Base-by-base conservation (phyloP, 2,329 filamentous ascomycete species). In the Drechslerella coelobrocha region DNA sequence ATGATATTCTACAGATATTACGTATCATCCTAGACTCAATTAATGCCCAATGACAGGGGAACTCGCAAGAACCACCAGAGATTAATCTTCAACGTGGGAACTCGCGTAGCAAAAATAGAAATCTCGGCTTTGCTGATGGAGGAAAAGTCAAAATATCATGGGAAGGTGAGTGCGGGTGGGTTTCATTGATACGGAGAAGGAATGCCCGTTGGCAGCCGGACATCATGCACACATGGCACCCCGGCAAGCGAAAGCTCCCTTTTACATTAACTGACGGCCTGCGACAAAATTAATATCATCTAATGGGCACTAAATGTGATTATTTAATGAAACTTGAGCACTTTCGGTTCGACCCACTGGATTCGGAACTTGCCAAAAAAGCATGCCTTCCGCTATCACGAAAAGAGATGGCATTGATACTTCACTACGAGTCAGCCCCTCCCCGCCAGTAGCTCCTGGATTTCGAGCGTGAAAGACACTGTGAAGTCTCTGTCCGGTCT, bases 71-170 rank as follows among this genome's bases (percentile, higher is more conserved):
- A n/a, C 19, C 26, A 50, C 7, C 31, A 53, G 23, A 47, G 29
- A 31, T 34, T 34, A 53, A 53, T 54, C 37, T 54, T 61, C 17
- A 41, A 54, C 27, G 56, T 27, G 39, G 39, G 24, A 56, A 39
- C 59, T 69, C 65, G 65, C 52, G 65, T 69, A 69, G 39, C 59
- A 69, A 69, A 69, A 69, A 69, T 69, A 69, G 65, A 59, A 59
- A 39, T 26, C 51, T 24, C 27, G 45, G 53, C 24, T 53, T 62
- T 39, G 34, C 34, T 10, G 17, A 39, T 39, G 34, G 34, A 39
- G 34, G 17, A 39, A 14, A n/a, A n/a, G 12, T 14, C 34, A 39
- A 39, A 39, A 39, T 34, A 39, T 39, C 34, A 2, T 14, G 12
- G 4, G 48, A 52, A 61, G 57, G 45, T 52, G 51, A 61, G 39